These are phyloP conservation scores for Penicillium lagena DNA, from an alignment of 495 filamentous ascomycete genomes.

Conservation along the genomic window DNA sequence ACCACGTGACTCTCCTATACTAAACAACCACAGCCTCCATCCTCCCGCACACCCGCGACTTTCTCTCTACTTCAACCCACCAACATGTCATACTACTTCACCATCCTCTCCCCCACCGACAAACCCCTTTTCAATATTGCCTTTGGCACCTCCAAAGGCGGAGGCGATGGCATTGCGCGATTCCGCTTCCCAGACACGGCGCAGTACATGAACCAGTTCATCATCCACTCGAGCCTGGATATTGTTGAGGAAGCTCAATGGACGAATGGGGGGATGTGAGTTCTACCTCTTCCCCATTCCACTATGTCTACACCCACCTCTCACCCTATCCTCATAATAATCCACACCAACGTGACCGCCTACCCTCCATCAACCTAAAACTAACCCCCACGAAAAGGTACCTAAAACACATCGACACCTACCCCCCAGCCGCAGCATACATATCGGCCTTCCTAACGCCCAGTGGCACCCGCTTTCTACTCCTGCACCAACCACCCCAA, in stretches of 20 bases:
- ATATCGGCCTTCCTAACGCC: slow-evolving; percentile 86
- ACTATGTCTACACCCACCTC: background rate
- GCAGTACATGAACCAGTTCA: slow-evolving; percentile 93
- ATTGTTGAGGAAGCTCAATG: slow-evolving; percentile 95
- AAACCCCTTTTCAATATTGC: slow-evolving; percentile 92
- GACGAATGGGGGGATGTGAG: slow-evolving; percentile 70
- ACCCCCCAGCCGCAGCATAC: slow-evolving; percentile 70
- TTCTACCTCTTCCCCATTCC: slow-evolving; percentile 2
- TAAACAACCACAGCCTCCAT: background rate
- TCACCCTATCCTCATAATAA: background rate
- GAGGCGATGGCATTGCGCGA: slow-evolving; percentile 83
- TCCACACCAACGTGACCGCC: background rate
- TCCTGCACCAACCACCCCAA: slow-evolving; percentile 71
- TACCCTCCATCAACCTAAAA: background rate
- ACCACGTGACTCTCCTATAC: background rate
- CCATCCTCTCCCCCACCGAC: slow-evolving; percentile 88
- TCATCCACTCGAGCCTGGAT: slow-evolving; percentile 86
- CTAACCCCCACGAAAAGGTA: slow-evolving; percentile 53
- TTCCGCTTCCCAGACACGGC: slow-evolving; percentile 74
- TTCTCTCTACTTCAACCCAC: background rate
- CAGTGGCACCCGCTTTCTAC: slow-evolving; percentile 67
- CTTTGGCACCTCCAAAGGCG: slow-evolving; percentile 90
- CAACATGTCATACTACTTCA: slow-evolving; percentile 93
- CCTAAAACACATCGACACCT: slow-evolving; percentile 89
- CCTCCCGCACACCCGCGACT: background rate